Percentiles rank a stretch among this genome's conserved stretches.
Conservation (phyloP, 1,284 basidiomycete species). For the Tremellales sp. region DNA sequence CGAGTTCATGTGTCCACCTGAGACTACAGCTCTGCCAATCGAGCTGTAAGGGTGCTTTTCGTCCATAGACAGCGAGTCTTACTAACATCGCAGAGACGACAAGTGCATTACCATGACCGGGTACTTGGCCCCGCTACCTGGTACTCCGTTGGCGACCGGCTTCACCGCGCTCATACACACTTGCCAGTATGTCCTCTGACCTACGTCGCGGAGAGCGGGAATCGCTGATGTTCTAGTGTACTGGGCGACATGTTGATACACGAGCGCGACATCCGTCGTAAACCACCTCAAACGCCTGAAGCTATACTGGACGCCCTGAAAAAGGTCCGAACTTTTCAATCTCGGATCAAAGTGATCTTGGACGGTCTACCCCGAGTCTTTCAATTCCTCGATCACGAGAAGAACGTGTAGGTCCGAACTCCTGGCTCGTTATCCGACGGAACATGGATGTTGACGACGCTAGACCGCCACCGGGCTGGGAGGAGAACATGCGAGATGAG, state of each 20-base stretch:
- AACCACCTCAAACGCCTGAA: slow-evolving; percentile 18
- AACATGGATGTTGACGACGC: neutral
- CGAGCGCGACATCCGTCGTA: slow-evolving; percentile 18
- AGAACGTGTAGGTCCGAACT: slow-evolving; percentile 5
- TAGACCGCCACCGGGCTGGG: slow-evolving; percentile 24
- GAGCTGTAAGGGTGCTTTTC: slow-evolving; percentile 16
- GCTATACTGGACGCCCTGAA: slow-evolving; percentile 12
- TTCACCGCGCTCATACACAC: slow-evolving; percentile 24
- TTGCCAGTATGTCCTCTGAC: slow-evolving; percentile 12
- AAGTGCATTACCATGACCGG: slow-evolving; percentile 17
- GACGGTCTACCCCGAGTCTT: slow-evolving; percentile 18
- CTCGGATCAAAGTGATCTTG: slow-evolving; percentile 12
- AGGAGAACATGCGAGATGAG: slow-evolving; percentile 21
- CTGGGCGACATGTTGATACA: slow-evolving; percentile 22
- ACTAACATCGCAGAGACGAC: slow-evolving; percentile 14
- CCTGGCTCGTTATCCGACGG: no score
- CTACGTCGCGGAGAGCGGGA: neutral
- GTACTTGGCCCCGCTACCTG: slow-evolving; percentile 13
- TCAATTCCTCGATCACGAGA: slow-evolving; percentile 10
- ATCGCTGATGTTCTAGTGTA: slow-evolving; percentile 8
- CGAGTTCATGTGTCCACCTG: slow-evolving; percentile 21
- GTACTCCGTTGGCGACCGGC: slow-evolving; percentile 17
- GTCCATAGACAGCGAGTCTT: neutral
- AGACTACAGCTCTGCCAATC: slow-evolving; percentile 16
- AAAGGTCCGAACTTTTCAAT: slow-evolving; percentile 13